Percentiles rank a stretch among this genome's conserved stretches.
phyloP scores from a whole-genome alignment of 2,329 filamentous ascomycete species.

The Apiospora sp. region DNA sequence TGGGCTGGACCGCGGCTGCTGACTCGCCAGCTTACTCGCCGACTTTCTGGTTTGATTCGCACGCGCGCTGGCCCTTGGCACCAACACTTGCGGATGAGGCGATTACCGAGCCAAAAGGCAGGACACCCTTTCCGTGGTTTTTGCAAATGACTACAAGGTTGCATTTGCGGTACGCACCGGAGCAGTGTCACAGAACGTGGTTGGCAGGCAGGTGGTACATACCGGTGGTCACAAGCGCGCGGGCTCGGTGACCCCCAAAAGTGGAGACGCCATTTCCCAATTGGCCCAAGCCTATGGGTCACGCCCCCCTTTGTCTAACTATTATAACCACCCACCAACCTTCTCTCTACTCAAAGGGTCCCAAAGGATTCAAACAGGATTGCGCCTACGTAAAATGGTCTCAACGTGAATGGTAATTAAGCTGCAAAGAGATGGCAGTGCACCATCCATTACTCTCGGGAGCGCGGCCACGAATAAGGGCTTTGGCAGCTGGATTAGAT shows the following conservation, averaged over 20 bases:
- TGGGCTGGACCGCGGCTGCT: not conserved
- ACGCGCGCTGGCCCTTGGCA: not conserved
- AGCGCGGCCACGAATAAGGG: not conserved
- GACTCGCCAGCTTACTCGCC: not conserved
- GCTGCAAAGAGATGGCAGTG: not conserved
- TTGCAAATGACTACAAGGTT: not conserved
- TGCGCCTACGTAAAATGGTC: not conserved
- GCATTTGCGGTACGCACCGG: constrained; percentile 1
- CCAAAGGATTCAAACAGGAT: not conserved
- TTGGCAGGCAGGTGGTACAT: constrained; percentile 11
- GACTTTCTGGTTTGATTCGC: not conserved
- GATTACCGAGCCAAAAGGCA: not conserved
- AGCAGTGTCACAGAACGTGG: constrained; percentile 3
- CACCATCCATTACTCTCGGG: not conserved
- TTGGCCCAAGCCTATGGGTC: not conserved
- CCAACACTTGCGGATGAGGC: not conserved
- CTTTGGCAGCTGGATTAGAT: not conserved
- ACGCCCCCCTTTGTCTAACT: constrained; percentile 13
- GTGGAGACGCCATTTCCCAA: not conserved
- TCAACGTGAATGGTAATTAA: not conserved
- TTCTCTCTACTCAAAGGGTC: not conserved
- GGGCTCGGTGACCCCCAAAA: constrained; percentile 3
- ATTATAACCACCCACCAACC: constrained; percentile 7
- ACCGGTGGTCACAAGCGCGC: not conserved
- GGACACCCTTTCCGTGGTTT: not conserved